phyloP scores from a whole-genome alignment of 495 filamentous ascomycete species.

The Hypoxylon perforatum region DNA sequence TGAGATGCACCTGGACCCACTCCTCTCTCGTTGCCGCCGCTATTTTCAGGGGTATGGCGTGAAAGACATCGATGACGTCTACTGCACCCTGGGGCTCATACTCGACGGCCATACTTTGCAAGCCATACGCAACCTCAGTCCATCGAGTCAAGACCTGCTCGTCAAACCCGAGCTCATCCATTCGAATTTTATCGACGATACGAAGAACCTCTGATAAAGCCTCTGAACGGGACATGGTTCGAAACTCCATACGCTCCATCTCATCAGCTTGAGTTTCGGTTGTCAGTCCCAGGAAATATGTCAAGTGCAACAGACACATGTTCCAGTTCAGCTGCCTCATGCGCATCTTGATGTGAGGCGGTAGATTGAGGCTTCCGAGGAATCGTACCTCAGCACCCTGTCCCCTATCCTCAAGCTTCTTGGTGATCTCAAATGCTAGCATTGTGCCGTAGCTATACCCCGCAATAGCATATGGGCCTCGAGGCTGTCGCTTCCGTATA shows the following conservation, averaged over 20 bases:
- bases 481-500: constrained; percentile 59
- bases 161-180: constrained; percentile 54
- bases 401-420: constrained; percentile 56
- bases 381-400: constrained; percentile 46
- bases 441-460: constrained; percentile 67
- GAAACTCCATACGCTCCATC: background rate
- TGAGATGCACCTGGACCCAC: constrained; percentile 56
- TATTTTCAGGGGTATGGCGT: constrained; percentile 53
- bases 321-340: constrained; percentile 63
- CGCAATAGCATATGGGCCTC: constrained; percentile 66
- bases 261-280: constrained; percentile 39
- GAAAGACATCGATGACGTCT: constrained; percentile 61
- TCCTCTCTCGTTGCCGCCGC: constrained; percentile 54
- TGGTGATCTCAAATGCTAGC: constrained; percentile 66
- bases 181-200: constrained; percentile 40
- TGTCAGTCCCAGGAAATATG: constrained; percentile 61
- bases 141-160: constrained; percentile 48
- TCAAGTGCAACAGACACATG: constrained; percentile 57
- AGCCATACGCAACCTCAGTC: constrained; percentile 52
- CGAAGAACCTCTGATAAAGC: constrained; percentile 47
- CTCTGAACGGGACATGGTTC: constrained; percentile 31
- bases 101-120: constrained; percentile 60
- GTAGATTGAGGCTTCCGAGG: constrained; percentile 54
- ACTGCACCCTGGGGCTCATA: constrained; percentile 63
- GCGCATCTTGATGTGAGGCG: constrained; percentile 64